A percentile compares a stretch with the other conserved stretches of the same genome.
These are phyloP conservation scores for Fonsecaea pugnacius DNA, from an alignment of 2,329 filamentous ascomycete species.

Conservation along the genomic window DNA sequence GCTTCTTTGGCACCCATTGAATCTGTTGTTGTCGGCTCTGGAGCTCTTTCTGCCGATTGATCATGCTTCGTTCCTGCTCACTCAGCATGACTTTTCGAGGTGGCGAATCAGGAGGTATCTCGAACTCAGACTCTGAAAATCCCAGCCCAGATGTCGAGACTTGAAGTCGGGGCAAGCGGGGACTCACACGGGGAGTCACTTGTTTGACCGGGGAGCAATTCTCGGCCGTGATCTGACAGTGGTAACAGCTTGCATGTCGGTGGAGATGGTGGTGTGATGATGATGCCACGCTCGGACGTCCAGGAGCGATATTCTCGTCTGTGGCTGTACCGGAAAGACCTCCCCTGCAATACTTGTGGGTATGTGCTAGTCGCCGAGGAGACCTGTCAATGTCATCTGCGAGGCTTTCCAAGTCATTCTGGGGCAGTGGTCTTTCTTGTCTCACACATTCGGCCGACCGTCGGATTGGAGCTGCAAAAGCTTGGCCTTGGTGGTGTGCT, in stretches of 20 bases:
- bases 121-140: slow-evolving; percentile 39
- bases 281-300: slow-evolving; percentile 20
- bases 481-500: slow-evolving; percentile 52
- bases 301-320: slow-evolving; percentile 27
- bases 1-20: slow-evolving; percentile 21
- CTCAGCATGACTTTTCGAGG: slow-evolving; percentile 39
- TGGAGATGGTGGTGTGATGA: slow-evolving; percentile 33
- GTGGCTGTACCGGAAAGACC: slow-evolving; percentile 1
- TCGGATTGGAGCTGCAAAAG: slow-evolving; percentile 57
- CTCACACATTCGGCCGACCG: slow-evolving; percentile 53
- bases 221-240: slow-evolving; percentile 31
- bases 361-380: slow-evolving; percentile 28
- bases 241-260: slow-evolving; percentile 34
- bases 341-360: slow-evolving; percentile 23
- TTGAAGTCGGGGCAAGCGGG: slow-evolving; percentile 36
- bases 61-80: slow-evolving; percentile 37
- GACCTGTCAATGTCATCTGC: slow-evolving; percentile 33
- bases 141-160: slow-evolving; percentile 38
- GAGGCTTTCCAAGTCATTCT: slow-evolving; percentile 22
- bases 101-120: slow-evolving; percentile 36
- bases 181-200: slow-evolving; percentile 33
- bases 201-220: slow-evolving; percentile 12
- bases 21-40: slow-evolving; percentile 28
- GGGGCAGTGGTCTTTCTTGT: slow-evolving; percentile 8
- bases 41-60: slow-evolving; percentile 36